Evolutionary conservation across 2,329 filamentous ascomycete species (phyloP), one percentile per base, ranked within the genome.

Genomic region (Cordyceps militaris): DNA sequence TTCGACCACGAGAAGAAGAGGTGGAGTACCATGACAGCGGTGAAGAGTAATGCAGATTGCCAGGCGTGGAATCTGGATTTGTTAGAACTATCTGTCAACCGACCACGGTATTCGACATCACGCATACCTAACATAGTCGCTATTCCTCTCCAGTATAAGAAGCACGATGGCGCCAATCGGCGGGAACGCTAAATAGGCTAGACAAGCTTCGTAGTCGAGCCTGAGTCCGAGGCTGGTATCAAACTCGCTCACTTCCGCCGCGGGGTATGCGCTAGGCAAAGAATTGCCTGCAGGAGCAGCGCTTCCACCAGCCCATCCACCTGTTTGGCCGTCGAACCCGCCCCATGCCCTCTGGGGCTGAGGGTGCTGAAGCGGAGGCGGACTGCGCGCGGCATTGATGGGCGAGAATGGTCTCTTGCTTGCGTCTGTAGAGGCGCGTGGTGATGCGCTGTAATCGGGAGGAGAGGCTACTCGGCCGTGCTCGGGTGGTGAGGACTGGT

Each of bases 401-500:
- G 79, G 76, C 62, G 83, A 77, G 74, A 81, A 76, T 66, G 83
- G 71, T 62, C 76, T 77, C 53, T 72, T 73, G 71, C 78, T 71
- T 69, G 84, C 72, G 70, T 75, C 74, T 58, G 70, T 69, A n/a
- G 88, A 82, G 63, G 78, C 72, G 63, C 76, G 83, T 23, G 82
- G 81, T 28, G 80, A 83, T 10, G 74, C 65, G 56, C 69, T 64
- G 60, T 67, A 67, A 62, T 75, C 73, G 54, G 91, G 90, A 21
- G 90, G 90, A 21, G 90, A 95, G 70, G 91, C 81, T 54, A 88
- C 85, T 67, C 93, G 89, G 64, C 85, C 84, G 65, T 87, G 81
- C 76, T 97, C 92, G 10, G 94, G 94, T 16, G 88, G 88, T 50
- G 88, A 88, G 72, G 93, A 93, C 77, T 97, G 94, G 75, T 97